Conservation (phyloP, 2,329 filamentous ascomycete genomes). For the Paecilomyces formosus region DNA sequence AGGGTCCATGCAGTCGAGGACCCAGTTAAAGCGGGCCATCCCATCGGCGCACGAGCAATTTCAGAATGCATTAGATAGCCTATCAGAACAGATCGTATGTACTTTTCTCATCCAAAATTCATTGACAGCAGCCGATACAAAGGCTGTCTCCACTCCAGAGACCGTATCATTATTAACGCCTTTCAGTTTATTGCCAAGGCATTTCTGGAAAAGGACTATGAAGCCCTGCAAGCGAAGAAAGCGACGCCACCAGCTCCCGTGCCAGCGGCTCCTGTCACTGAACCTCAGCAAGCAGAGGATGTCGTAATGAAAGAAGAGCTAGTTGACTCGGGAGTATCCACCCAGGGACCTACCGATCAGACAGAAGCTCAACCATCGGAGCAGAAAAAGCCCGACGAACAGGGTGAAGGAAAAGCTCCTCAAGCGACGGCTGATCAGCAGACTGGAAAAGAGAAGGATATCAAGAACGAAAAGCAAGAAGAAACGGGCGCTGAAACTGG, state of each 20-base stretch:
- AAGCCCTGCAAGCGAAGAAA: constrained; percentile 26
- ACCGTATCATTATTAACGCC: background rate
- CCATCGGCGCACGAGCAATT: constrained; percentile 32
- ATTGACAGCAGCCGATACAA: background rate
- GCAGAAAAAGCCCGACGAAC: constrained; percentile 6
- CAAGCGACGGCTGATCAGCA: constrained; percentile 9
- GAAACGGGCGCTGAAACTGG: constrained; percentile 8
- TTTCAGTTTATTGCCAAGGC: constrained; percentile 36
- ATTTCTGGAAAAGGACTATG: constrained; percentile 35
- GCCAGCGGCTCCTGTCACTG: background rate
- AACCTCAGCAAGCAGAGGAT: constrained; percentile 18
- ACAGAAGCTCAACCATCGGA: constrained; percentile 13
- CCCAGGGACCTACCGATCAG: constrained; percentile 11
- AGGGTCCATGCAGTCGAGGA: constrained; percentile 24
- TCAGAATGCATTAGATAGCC: constrained; percentile 30
- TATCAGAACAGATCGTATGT: constrained; percentile 37
- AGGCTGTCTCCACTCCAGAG: background rate
- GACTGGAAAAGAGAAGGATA: constrained; percentile 7
- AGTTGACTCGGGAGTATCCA: constrained; percentile 7
- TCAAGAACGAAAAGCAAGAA: constrained; percentile 18
- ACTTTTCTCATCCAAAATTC: background rate
- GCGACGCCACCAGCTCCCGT: constrained; percentile 7
- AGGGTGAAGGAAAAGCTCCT: constrained; percentile 2
- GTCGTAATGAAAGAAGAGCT: constrained; percentile 20
- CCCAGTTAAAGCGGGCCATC: constrained; percentile 30